A percentile compares a stretch with the other conserved stretches of the same genome.
Evolutionary conservation across 2,329 filamentous ascomycete genomes (phyloP).

Genomic region (Nakataea oryzae): DNA sequence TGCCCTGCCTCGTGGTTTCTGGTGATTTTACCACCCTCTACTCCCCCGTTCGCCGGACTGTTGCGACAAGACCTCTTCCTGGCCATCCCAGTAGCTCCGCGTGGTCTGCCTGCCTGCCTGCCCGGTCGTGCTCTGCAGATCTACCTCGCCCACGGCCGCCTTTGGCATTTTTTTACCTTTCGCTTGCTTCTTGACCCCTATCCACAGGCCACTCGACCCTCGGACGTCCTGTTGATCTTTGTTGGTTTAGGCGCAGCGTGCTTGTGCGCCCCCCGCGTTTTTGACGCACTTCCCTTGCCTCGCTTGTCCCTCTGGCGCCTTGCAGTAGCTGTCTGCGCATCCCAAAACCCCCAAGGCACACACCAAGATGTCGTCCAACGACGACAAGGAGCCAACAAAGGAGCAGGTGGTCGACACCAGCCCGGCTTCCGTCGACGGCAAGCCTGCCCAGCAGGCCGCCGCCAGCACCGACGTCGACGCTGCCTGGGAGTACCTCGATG

Average conservation of each 20-base stretch:
- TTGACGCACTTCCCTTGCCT: not conserved
- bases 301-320: no score
- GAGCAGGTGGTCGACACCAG: slow-evolving; percentile 8
- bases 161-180: not conserved
- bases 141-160: not conserved
- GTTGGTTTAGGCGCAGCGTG: not conserved
- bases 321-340: no score
- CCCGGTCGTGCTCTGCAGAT: not conserved
- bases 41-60: not conserved
- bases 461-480: slow-evolving; percentile 24
- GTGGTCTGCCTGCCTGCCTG: not conserved
- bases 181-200: not conserved
- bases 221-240: not conserved
- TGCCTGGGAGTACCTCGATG: slow-evolving; percentile 34
- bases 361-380: not conserved
- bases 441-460: slow-evolving; percentile 3
- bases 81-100: not conserved
- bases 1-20: not conserved
- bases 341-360: no score
- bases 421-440: not conserved
- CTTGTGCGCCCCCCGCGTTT: not conserved
- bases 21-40: not conserved
- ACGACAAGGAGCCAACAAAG: slow-evolving; percentile 5
- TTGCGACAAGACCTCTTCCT: not conserved
- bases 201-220: not conserved